Percentiles rank a stretch among this genome's conserved stretches.
Evolutionary conservation across 352 stramenopile species (phyloP).

Genomic region (Phytophthora hibernalis): DNA sequence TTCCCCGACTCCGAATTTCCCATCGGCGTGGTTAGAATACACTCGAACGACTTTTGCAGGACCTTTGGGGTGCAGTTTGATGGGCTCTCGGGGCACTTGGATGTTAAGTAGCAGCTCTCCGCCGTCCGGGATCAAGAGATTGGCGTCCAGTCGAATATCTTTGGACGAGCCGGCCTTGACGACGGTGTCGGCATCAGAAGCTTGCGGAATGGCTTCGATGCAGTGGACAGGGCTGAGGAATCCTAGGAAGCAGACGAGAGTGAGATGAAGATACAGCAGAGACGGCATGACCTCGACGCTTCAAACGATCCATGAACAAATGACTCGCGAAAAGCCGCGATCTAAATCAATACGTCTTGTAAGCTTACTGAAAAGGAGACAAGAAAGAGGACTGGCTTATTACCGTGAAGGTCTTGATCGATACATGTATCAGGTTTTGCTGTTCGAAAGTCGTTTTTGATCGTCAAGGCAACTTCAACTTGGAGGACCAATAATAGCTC

Average conservation of each 20-base stretch:
- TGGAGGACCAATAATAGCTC: conserved; percentile 12
- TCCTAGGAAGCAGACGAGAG: conserved; percentile 11
- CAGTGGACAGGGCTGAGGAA: background rate
- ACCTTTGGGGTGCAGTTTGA: conserved; percentile 55
- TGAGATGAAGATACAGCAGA: background rate
- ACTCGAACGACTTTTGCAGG: conserved; percentile 73
- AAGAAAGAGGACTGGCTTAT: too few species aligned
- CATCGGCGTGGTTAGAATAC: conserved; percentile 59
- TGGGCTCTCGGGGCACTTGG: conserved; percentile 61
- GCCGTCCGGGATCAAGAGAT: conserved; percentile 76
- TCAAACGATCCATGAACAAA: conserved; percentile 1
- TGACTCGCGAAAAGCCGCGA: background rate
- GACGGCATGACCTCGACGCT: conserved; percentile 2
- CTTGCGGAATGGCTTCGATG: conserved; percentile 57
- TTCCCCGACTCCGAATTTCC: conserved; percentile 66
- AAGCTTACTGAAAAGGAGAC: too few species aligned
- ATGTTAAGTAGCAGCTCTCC: conserved; percentile 71
- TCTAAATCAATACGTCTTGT: background rate
- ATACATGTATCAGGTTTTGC: too few species aligned
- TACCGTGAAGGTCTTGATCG: too few species aligned
- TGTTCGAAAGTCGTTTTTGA: background rate
- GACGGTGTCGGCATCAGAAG: conserved; percentile 53
- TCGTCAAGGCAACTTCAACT: conserved; percentile 2
- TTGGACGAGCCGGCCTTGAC: conserved; percentile 56
- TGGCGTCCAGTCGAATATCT: conserved; percentile 70